Percentiles rank a stretch among this genome's conserved stretches.
Conservation (phyloP, 352 stramenopile genomes). For the Globisporangium emineosum region DNA sequence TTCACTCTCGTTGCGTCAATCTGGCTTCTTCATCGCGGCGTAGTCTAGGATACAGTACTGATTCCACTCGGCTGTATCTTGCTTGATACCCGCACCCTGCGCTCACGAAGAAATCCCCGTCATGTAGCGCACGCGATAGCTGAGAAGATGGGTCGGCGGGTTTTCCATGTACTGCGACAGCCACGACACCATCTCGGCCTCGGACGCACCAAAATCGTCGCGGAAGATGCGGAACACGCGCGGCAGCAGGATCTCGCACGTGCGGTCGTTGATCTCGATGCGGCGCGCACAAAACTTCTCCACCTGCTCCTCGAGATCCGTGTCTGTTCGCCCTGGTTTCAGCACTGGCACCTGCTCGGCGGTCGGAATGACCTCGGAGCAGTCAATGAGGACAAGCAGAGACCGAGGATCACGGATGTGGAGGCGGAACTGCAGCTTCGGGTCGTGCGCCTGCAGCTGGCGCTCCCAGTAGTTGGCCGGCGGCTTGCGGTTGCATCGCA, state of each 20-base stretch:
- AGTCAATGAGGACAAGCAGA: slow-evolving; percentile 80
- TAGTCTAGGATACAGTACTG: not conserved
- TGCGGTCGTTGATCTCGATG: slow-evolving; percentile 54
- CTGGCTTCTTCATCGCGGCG: not conserved
- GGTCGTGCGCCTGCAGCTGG: slow-evolving; percentile 77
- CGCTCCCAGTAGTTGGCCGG: slow-evolving; percentile 86
- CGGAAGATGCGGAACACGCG: slow-evolving; percentile 80
- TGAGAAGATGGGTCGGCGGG: slow-evolving; percentile 61
- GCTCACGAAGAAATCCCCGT: slow-evolving; percentile 55
- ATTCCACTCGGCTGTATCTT: not conserved
- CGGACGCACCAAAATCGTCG: slow-evolving; percentile 83
- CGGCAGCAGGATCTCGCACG: slow-evolving; percentile 61
- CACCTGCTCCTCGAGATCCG: slow-evolving; percentile 79
- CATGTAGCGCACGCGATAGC: slow-evolving; percentile 75
- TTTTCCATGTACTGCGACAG: slow-evolving; percentile 83
- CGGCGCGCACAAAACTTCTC: slow-evolving; percentile 71
- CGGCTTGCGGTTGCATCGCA: slow-evolving; percentile 86
- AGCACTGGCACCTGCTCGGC: slow-evolving; percentile 71
- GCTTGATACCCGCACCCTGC: not conserved
- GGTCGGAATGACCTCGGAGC: slow-evolving; percentile 51
- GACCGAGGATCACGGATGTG: slow-evolving; percentile 85
- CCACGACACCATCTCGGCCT: slow-evolving; percentile 85
- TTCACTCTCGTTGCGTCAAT: not conserved
- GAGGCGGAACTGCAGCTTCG: slow-evolving; percentile 80
- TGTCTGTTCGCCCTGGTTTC: slow-evolving; percentile 78